Base-by-base conservation (phyloP, 495 filamentous ascomycete species). In the Annulohypoxylon maeteangense region DNA sequence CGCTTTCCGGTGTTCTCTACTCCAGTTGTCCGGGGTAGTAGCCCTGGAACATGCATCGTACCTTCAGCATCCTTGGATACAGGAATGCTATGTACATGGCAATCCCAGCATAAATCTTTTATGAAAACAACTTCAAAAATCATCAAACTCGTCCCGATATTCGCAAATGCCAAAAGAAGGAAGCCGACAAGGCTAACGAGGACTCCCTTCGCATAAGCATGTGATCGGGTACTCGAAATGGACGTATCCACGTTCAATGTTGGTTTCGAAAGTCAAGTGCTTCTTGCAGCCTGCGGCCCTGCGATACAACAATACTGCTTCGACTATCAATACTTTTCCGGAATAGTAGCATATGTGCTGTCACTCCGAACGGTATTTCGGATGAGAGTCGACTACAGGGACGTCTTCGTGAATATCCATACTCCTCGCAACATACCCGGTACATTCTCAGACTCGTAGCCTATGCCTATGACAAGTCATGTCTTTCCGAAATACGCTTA, bases 201-300 rank as follows among this genome's bases (percentile, higher is more conserved):
- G 50, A 11, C 50, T 32, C 7, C 27, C 62, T 34, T 65, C n/a
- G 32, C 23, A 40, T 38, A 51, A 42, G 64, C 74, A 76, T 76
- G 75, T 76, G 75, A 76, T 71, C 47, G 40, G 27, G 45, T 58
- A 59, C 62, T 55, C 45, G 60, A 53, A 67, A 67, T 20, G 38
- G 31, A 66, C 20, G 54, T 62, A 51, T 29, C 54, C 54, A 54
- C 48, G 22, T 45, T 22, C 11, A 7, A 23, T 36, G 50, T 16
- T 32, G 7, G 44, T 42, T 45, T 58, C 54, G 16, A 57, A 72
- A 72, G 70, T 68, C 70, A 72, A 72, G 70, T 72, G 70, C 65
- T 55, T 47, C 64, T 65, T 72, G 65, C 65, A 72, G 59, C 65
- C 70, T 72, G 70, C 70, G 70, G 64, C 65, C 65, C 70, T 72